phyloP scores from a whole-genome alignment of 1,139 yeast species.

The Groenewaldozyma auringiensis region DNA sequence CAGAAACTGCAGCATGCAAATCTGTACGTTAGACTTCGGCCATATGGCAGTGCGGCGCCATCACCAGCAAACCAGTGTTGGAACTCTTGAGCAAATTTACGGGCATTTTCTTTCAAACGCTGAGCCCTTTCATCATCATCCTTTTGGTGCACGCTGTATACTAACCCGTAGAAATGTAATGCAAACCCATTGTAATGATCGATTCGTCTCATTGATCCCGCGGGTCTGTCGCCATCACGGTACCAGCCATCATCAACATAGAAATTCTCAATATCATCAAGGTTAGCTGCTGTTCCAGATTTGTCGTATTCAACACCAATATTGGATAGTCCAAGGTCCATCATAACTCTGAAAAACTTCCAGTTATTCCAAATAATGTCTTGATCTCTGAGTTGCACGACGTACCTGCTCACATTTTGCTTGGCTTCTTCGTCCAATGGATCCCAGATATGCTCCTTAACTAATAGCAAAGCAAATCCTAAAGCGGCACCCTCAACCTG shows the following conservation, averaged over 20 bases:
- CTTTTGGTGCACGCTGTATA: slow-evolving; percentile 18
- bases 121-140: slow-evolving; percentile 18
- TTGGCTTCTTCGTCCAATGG: slow-evolving; percentile 23
- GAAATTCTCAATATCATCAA: slow-evolving; percentile 22
- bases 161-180: slow-evolving; percentile 27
- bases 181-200: slow-evolving; percentile 32
- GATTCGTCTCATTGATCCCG: slow-evolving; percentile 13
- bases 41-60: slow-evolving; percentile 28
- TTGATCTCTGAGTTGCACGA: slow-evolving; percentile 17
- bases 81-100: slow-evolving; percentile 22
- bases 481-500: slow-evolving; percentile 30
- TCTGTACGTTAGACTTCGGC: slow-evolving; percentile 28
- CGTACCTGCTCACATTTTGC: slow-evolving; percentile 18
- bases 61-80: slow-evolving; percentile 24
- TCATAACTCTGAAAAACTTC: slow-evolving; percentile 28
- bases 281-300: slow-evolving; percentile 15
- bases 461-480: slow-evolving; percentile 24
- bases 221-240: slow-evolving; percentile 24
- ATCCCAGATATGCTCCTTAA: slow-evolving; percentile 26
- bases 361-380: slow-evolving; percentile 24
- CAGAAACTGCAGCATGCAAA: slow-evolving; percentile 29
- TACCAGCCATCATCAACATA: slow-evolving; percentile 31
- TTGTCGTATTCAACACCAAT: slow-evolving; percentile 22
- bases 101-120: slow-evolving; percentile 20
- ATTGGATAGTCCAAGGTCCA: slow-evolving; percentile 25